Conservation (phyloP, 2,329 filamentous ascomycete genomes). For the Cercospora berteroae region DNA sequence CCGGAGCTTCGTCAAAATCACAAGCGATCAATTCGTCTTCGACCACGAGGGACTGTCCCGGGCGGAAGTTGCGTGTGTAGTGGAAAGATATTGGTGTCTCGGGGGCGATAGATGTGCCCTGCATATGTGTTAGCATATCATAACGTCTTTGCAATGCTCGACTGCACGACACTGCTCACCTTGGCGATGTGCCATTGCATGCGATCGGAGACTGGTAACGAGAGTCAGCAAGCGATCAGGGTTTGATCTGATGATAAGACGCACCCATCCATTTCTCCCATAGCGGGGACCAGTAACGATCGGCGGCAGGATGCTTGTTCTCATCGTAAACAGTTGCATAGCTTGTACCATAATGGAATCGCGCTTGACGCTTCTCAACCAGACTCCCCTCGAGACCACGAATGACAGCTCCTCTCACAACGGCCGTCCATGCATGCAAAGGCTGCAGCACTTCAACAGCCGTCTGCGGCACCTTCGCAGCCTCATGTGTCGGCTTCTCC, state of each 20-base stretch:
- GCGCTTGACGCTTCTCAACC: slow-evolving; percentile 70
- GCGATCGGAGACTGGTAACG: slow-evolving; percentile 61
- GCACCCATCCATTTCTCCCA: slow-evolving; percentile 74
- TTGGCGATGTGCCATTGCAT: slow-evolving; percentile 80
- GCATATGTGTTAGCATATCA: slow-evolving; percentile 7
- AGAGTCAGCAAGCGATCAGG: neutral
- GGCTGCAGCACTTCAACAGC: slow-evolving; percentile 79
- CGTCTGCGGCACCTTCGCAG: slow-evolving; percentile 43
- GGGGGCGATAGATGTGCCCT: slow-evolving; percentile 72
- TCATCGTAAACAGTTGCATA: slow-evolving; percentile 76
- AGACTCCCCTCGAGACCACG: slow-evolving; percentile 74
- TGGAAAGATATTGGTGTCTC: slow-evolving; percentile 74
- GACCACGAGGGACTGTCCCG: slow-evolving; percentile 72
- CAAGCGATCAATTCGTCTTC: slow-evolving; percentile 79
- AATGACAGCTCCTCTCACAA: slow-evolving; percentile 73
- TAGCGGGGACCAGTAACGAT: slow-evolving; percentile 75
- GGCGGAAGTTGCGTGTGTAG: slow-evolving; percentile 81
- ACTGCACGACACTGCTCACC: neutral
- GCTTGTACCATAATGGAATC: slow-evolving; percentile 76
- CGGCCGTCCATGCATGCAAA: slow-evolving; percentile 77
- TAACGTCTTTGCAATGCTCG: neutral
- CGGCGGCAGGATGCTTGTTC: slow-evolving; percentile 67
- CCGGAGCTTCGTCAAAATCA: slow-evolving; percentile 65
- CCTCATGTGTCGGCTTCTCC: slow-evolving; percentile 66
- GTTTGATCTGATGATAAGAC: neutral